A percentile compares a stretch with the other conserved stretches of the same genome.
These are phyloP conservation scores for Heterotrichella gracilis DNA, from an alignment of 352 stramenopile genomes.

Conservation along the genomic window DNA sequence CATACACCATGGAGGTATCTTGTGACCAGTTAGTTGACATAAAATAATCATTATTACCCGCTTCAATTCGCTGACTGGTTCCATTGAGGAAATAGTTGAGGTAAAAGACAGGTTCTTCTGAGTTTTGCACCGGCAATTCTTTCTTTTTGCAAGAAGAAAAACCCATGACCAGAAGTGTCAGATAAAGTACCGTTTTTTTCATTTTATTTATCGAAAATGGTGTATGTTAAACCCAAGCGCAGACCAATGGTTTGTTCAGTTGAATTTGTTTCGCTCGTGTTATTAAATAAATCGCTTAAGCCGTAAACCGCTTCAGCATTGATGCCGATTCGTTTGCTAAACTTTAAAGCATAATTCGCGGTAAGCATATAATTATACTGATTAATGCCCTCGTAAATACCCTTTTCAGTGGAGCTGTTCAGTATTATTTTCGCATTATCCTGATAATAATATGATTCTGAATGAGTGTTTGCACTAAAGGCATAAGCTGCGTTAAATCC, in stretches of 20 bases:
- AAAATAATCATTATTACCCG: slow-evolving; percentile 1
- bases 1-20: background rate
- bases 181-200: background rate
- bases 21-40: background rate
- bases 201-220: background rate
- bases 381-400: background rate
- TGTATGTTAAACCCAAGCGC: background rate
- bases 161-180: background rate
- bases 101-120: background rate
- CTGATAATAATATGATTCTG: background rate
- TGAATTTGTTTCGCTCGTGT: background rate
- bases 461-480: background rate
- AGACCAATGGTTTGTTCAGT: background rate
- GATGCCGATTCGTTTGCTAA: background rate
- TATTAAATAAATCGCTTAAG: background rate
- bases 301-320: background rate
- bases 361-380: background rate
- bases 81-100: background rate
- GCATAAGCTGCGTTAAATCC: background rate
- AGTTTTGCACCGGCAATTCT: background rate
- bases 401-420: background rate
- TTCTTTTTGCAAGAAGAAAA: background rate
- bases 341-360: background rate
- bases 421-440: background rate
- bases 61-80: background rate